These are phyloP conservation scores for Bassia scoparia DNA, from an alignment of 148 eudicot genomes.

Conservation along the genomic window DNA sequence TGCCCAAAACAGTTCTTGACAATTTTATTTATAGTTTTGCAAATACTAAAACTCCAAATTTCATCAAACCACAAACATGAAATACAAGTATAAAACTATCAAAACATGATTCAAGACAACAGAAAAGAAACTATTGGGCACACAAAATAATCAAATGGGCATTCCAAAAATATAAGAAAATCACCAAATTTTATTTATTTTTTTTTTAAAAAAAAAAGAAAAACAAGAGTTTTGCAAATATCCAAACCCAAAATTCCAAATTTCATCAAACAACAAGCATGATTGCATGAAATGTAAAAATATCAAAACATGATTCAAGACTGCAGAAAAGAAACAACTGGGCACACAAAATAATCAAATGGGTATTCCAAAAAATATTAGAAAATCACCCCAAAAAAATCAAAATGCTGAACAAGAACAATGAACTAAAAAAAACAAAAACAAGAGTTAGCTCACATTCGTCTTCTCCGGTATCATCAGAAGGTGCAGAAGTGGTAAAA, in stretches of 20 bases:
- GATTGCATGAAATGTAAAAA: neutral
- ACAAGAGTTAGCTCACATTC: constrained; percentile 14
- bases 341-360: neutral
- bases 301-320: neutral
- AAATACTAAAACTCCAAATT: neutral
- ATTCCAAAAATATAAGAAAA: neutral
- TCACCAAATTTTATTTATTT: no score
- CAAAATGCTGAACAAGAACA: neutral
- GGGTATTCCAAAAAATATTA: constrained; percentile 2
- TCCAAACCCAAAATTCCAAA: neutral
- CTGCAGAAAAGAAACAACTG: neutral
- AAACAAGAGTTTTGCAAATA: no score
- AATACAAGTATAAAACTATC: neutral
- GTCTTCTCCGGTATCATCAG: constrained; percentile 5
- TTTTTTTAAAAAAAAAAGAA: no score
- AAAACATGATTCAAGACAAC: neutral
- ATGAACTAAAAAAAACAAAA: neutral
- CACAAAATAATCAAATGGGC: constrained; percentile 6
- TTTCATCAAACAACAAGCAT: neutral
- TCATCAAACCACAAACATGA: neutral
- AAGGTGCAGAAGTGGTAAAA: constrained; percentile 15
- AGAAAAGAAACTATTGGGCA: neutral
- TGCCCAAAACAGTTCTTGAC: neutral
- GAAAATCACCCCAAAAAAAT: neutral
- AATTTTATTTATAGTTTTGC: neutral